A percentile compares a stretch with the other conserved stretches of the same genome.
Conservation (phyloP, 73 alveolate genomes). For the Uronychia setigera region DNA sequence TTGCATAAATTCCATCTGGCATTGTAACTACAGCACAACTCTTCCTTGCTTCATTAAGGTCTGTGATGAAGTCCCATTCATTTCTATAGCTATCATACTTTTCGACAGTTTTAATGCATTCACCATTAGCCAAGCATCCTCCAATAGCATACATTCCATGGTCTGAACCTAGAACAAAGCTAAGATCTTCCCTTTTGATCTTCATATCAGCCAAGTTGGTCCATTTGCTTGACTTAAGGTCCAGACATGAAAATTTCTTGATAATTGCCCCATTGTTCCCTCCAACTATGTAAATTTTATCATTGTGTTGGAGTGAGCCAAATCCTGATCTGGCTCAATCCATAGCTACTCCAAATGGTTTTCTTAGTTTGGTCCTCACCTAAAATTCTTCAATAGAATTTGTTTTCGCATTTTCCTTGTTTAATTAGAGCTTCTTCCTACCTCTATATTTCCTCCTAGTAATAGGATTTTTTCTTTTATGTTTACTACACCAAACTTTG, state of each 20-base stretch:
- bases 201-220: conserved; percentile 72
- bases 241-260: conserved; percentile 63
- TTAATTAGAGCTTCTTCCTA: conserved; percentile 46
- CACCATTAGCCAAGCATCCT: conserved; percentile 46
- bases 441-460: conserved; percentile 78
- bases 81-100: conserved; percentile 69
- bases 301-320: conserved; percentile 46
- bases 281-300: conserved; percentile 57
- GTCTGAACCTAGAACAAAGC: conserved; percentile 87
- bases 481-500: conserved; percentile 37
- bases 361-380: conserved; percentile 26
- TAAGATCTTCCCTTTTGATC: conserved; percentile 86
- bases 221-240: conserved; percentile 72
- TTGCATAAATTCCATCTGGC: conserved; percentile 95
- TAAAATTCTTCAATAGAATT: conserved; percentile 51
- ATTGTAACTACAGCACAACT: conserved; percentile 89
- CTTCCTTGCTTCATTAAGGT: conserved; percentile 84
- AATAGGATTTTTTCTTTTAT: conserved; percentile 46
- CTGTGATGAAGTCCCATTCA: conserved; percentile 84
- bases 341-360: conserved; percentile 20
- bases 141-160: conserved; percentile 88
- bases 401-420: conserved; percentile 13
- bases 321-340: conserved; percentile 66
- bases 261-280: conserved; percentile 68
- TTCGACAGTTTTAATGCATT: conserved; percentile 83